Conservation (phyloP, 1,284 basidiomycete genomes). For the Chiua sp. region DNA sequence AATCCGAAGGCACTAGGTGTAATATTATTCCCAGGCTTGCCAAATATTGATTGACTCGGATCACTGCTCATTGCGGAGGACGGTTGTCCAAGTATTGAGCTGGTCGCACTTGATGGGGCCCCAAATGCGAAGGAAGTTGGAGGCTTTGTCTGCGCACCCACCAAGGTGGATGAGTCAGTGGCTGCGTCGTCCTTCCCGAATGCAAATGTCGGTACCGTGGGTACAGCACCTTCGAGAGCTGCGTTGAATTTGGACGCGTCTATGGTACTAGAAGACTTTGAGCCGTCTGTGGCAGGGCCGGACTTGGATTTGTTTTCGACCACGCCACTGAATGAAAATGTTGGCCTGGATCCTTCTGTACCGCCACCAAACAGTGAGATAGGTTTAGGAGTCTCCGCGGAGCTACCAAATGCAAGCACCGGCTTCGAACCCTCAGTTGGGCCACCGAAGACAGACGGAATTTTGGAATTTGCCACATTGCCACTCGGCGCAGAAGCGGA, state of each 20-base stretch:
- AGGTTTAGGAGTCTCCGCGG: constrained; percentile 14
- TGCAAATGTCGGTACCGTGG: constrained; percentile 17
- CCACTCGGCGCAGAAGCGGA: constrained; percentile 14
- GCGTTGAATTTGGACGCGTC: constrained; percentile 3
- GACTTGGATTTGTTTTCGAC: constrained; percentile 7
- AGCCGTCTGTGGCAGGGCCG: constrained; percentile 1
- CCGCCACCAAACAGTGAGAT: constrained; percentile 2
- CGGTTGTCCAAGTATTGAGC: constrained; percentile 20
- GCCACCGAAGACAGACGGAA: constrained; percentile 11
- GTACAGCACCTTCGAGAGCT: constrained; percentile 9
- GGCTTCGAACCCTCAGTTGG: constrained; percentile 12
- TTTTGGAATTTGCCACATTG: constrained; percentile 11
- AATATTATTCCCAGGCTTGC: constrained; percentile 26
- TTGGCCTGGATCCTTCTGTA: constrained; percentile 11
- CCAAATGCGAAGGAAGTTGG: constrained; percentile 26
- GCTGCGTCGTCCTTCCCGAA: constrained; percentile 28
- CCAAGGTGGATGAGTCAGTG: constrained; percentile 11
- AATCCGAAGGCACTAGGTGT: constrained; percentile 41
- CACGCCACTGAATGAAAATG: constrained; percentile 2
- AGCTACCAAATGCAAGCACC: constrained; percentile 14
- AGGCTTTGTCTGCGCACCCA: constrained; percentile 17
- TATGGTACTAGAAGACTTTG: neutral
- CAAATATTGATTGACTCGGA: constrained; percentile 22
- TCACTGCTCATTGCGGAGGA: constrained; percentile 6
- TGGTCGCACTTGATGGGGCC: constrained; percentile 8